Percentiles rank a stretch among this genome's conserved stretches.
Conservation (phyloP, 257 asterid genomes). For the Handroanthus guayacan region DNA sequence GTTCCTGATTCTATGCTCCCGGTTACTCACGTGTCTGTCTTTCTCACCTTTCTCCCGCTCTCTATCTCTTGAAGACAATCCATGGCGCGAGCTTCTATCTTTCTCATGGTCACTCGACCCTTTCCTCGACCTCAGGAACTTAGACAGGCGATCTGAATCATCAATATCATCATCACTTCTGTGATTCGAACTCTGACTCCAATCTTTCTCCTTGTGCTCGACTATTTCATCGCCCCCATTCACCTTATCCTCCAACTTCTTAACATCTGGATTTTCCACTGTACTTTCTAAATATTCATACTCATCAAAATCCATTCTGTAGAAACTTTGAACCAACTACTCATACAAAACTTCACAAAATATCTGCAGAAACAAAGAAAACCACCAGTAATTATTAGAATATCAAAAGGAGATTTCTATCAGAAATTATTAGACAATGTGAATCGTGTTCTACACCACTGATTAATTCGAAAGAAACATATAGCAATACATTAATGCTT, state of each 20-base stretch:
- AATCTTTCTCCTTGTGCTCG: conserved; percentile 47
- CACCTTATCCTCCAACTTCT: conserved; percentile 46
- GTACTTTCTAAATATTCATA: conserved; percentile 57
- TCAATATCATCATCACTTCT: conserved; percentile 51
- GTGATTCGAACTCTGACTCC: conserved; percentile 53
- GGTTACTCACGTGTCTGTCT: conserved; percentile 42
- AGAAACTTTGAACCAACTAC: conserved; percentile 11
- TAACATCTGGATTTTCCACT: conserved; percentile 56
- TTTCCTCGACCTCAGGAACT: conserved; percentile 52
- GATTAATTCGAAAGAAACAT: not conserved
- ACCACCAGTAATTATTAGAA: conserved; percentile 24
- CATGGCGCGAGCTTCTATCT: conserved; percentile 48
- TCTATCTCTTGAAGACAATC: conserved; percentile 53
- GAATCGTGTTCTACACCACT: not conserved
- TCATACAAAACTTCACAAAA: conserved; percentile 3
- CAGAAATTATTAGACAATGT: not conserved
- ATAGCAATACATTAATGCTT: conserved; percentile 19
- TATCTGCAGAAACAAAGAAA: conserved; percentile 30
- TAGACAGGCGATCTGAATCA: conserved; percentile 44
- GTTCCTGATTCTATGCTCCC: conserved; percentile 48
- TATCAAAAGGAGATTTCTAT: not conserved
- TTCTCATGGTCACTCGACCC: conserved; percentile 51
- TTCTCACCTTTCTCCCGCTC: conserved; percentile 51
- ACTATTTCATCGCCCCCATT: conserved; percentile 45
- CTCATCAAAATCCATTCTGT: conserved; percentile 66